These are phyloP conservation scores for Phytophthora crassamura DNA, from an alignment of 352 stramenopile genomes.

Conservation along the genomic window DNA sequence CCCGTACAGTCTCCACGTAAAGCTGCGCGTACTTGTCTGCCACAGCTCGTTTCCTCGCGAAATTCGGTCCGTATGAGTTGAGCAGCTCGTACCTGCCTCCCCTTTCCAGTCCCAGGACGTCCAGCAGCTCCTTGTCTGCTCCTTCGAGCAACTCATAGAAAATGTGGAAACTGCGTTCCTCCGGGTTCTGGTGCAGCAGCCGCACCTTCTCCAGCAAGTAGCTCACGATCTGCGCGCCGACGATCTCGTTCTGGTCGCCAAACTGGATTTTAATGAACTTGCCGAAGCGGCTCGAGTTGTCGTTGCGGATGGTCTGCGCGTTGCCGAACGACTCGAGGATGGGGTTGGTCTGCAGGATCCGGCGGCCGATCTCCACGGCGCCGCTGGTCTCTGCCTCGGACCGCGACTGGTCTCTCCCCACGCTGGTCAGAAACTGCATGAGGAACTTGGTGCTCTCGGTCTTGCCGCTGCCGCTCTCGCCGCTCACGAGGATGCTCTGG, in stretches of 20 bases:
- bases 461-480: constrained; percentile 95
- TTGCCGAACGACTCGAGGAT: constrained; percentile 98
- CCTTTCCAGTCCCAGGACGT: constrained; percentile 65
- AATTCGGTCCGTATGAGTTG: constrained; percentile 79
- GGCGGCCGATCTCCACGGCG: constrained; percentile 77
- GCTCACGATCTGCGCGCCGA: constrained; percentile 94
- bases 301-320: constrained; percentile 96
- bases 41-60: constrained; percentile 37
- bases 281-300: constrained; percentile 96
- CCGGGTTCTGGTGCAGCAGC: constrained; percentile 92
- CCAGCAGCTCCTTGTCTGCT: constrained; percentile 63
- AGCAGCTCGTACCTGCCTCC: constrained; percentile 88
- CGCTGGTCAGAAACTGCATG: constrained; percentile 95
- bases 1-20: constrained; percentile 73
- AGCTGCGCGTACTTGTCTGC: constrained; percentile 61
- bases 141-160: constrained; percentile 96
- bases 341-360: constrained; percentile 96
- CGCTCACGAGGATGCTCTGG: constrained; percentile 97
- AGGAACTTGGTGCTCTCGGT: constrained; percentile 97
- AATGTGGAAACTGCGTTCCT: constrained; percentile 96
- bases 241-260: constrained; percentile 72
- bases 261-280: constrained; percentile 98
- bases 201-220: constrained; percentile 98
- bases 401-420: constrained; percentile 57
- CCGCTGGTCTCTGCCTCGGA: constrained; percentile 32